Evolutionary conservation across 1,284 basidiomycete genomes (phyloP).

Genomic region (Thelephora terrestris): DNA sequence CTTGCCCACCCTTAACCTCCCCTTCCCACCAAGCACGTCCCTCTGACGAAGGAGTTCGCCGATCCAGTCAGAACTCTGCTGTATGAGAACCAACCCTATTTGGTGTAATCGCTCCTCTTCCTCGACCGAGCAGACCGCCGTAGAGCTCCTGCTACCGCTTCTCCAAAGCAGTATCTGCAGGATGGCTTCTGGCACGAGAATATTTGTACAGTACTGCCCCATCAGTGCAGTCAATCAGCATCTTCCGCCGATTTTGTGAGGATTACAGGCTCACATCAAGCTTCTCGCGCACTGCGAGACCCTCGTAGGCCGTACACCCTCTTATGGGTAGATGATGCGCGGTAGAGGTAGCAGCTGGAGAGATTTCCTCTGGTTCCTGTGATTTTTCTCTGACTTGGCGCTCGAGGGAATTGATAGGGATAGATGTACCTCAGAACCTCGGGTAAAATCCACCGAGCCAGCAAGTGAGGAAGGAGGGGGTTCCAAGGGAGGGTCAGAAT

Average conservation of each 20-base stretch:
- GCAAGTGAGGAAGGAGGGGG: no score
- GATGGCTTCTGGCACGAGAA: slow-evolving; percentile 58
- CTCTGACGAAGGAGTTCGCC: not conserved
- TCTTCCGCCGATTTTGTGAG: not conserved
- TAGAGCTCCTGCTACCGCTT: slow-evolving; percentile 38
- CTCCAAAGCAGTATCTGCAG: slow-evolving; percentile 65
- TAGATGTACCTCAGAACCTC: no score
- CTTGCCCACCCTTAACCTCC: no score
- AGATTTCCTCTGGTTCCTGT: not conserved
- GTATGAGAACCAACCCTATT: slow-evolving; percentile 18
- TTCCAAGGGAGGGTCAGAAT: no score
- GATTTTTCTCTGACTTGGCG: not conserved
- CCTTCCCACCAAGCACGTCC: not conserved
- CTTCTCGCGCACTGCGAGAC: slow-evolving; percentile 42
- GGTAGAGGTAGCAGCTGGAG: not conserved
- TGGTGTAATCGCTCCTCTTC: slow-evolving; percentile 48
- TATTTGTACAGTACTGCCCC: slow-evolving; percentile 54
- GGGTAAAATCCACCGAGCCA: no score
- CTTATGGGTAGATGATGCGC: not conserved
- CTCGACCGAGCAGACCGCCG: slow-evolving; percentile 33
- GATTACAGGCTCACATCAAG: slow-evolving; percentile 34
- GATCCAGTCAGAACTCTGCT: not conserved
- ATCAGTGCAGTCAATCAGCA: not conserved
- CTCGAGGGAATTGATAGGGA: not conserved
- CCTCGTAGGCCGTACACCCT: slow-evolving; percentile 32